Conservation (phyloP, 2,329 filamentous ascomycete species). For the Exophiala xenobiotica region DNA sequence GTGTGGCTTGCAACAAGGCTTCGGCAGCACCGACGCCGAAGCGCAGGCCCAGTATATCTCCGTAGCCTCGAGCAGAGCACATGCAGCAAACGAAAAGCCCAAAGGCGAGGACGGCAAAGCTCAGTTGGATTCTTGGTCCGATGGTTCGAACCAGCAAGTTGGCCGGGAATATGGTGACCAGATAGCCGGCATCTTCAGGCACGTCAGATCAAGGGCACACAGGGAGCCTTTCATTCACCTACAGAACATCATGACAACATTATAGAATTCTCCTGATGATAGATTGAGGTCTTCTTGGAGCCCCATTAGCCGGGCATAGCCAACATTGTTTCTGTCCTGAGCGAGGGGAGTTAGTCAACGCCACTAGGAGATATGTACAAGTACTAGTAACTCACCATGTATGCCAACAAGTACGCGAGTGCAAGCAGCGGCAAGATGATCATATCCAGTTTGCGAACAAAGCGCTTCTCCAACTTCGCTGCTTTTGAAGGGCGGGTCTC, state of each 20-base stretch:
- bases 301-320: constrained; percentile 12
- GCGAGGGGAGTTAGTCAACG: background rate
- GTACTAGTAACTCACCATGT: constrained; percentile 6
- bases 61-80: constrained; percentile 1
- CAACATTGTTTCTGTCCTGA: constrained; percentile 17
- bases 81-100: constrained; percentile 8
- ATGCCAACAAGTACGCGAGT: constrained; percentile 14
- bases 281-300: constrained; percentile 8
- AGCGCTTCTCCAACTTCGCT: too few relatives aligned
- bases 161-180: constrained; percentile 1
- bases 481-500: too few relatives aligned
- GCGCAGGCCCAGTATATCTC: constrained; percentile 3
- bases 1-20: constrained; percentile 5
- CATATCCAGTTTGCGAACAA: constrained; percentile 11
- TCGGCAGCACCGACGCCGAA: constrained; percentile 10
- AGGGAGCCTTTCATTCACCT: background rate
- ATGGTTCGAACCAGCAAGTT: constrained; percentile 7
- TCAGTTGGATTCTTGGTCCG: constrained; percentile 4
- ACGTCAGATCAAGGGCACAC: too few relatives aligned
- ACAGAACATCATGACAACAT: constrained; percentile 12
- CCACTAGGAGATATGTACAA: background rate
- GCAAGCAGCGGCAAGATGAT: constrained; percentile 11
- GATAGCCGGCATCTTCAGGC: constrained; percentile 12
- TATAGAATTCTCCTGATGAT: constrained; percentile 7
- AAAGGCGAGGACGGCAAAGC: constrained; percentile 10